Evolutionary conservation across 257 asterid species (phyloP), one percentile per base, ranked within the genome.

Genomic region (Solanum chiquidenum): DNA sequence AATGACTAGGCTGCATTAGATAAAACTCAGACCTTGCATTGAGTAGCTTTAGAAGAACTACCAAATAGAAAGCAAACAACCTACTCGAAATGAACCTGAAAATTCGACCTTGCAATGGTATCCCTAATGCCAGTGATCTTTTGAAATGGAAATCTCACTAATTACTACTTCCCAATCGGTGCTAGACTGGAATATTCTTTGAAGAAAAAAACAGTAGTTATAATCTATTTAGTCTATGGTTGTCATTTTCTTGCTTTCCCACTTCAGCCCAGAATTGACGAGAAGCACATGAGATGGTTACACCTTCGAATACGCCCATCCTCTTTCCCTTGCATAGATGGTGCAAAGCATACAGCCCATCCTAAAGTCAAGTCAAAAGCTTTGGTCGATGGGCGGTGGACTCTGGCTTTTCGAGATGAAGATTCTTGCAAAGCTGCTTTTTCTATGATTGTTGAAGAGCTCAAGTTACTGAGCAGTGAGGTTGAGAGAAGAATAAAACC

Each of bases 331-430:
- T 90, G 88, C 79, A 66, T 89, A 14, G 98, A 93, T 79, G 76
- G 92, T 42, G 88, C 91, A 7, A 94, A 91, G 73, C 68, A 89
- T 49, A 86, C 91, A n/a, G 83, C 90, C 84, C 91, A 86, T 44
- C 94, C 94, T 58, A 94, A 92, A 92, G 93, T 90, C 49, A 95
- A 93, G 92, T 87, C 96, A 3, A 97, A 93, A 89, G 91, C 91
- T 68, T 87, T 96, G 91, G 98, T 95, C 34, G 98, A 96, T 87
- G 99, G 99, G 91, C 93, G 99, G 90, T 95, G 99, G 99, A 97
- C 99, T 74, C 90, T 96, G 87, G 98, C 99, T 31, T 95, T 96
- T 91, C 93, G 93, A 42, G 98, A 96, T 34, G 99, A 94, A 88
- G 96, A 92, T 80, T 90, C 95, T 29, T 95, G 99, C 92, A 90